Evolutionary conservation across 768 basidiomycete species (phyloP).

Genomic region (Mycena crocata): DNA sequence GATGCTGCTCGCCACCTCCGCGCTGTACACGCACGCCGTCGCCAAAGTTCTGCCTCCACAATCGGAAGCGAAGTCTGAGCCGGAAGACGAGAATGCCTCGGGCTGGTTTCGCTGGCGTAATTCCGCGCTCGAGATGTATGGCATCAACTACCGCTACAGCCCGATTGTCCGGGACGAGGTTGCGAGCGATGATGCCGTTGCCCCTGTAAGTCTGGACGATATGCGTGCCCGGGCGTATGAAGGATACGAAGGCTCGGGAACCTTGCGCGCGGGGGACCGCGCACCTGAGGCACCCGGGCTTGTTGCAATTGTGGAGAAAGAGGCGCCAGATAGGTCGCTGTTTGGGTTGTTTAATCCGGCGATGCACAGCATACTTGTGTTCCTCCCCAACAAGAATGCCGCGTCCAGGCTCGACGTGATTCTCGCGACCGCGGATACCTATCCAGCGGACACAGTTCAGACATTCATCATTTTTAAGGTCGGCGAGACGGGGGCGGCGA

Average conservation of each 20-base stretch:
- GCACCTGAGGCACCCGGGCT: constrained; percentile 41
- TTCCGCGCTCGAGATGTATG: constrained; percentile 33
- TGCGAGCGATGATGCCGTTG: constrained; percentile 36
- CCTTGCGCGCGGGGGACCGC: constrained; percentile 39
- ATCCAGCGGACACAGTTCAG: neutral
- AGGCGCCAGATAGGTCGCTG: constrained; percentile 15
- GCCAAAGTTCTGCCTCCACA: constrained; percentile 23
- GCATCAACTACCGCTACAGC: constrained; percentile 43
- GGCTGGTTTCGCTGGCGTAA: constrained; percentile 28
- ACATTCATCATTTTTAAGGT: neutral
- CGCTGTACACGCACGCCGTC: constrained; percentile 34
- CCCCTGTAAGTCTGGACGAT: constrained; percentile 22
- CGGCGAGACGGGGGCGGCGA: neutral
- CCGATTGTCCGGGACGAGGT: constrained; percentile 40
- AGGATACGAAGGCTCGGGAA: constrained; percentile 26
- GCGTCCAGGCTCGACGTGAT: neutral
- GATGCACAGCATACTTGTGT: constrained; percentile 28
- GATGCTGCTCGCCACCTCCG: constrained; percentile 41
- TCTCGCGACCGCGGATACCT: neutral
- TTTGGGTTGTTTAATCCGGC: constrained; percentile 26
- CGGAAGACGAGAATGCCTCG: constrained; percentile 3
- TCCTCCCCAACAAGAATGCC: neutral
- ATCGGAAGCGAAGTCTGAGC: neutral
- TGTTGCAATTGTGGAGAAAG: neutral
- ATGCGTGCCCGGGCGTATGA: constrained; percentile 28